These are phyloP conservation scores for Thuja plicata DNA, from an alignment of 83 land plant species.

Conservation along the genomic window DNA sequence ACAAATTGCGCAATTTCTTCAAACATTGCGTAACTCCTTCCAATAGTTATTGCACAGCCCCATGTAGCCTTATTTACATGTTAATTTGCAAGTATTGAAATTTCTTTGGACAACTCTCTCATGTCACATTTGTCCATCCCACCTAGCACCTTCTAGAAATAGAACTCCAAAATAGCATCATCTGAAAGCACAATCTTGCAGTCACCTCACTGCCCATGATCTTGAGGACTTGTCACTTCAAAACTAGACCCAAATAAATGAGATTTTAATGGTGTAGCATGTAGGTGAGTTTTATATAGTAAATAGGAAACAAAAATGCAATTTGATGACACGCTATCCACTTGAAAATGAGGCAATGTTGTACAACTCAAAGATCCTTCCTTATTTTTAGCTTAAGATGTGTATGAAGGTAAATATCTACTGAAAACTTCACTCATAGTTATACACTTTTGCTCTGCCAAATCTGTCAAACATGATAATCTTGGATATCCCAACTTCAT, in stretches of 20 bases:
- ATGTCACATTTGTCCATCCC: too few relatives aligned
- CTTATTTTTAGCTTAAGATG: background rate
- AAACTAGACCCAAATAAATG: background rate
- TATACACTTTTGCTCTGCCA: background rate
- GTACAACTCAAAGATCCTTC: background rate
- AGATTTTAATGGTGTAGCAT: background rate
- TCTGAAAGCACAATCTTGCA: background rate
- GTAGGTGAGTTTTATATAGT: background rate
- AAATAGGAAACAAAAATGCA: background rate
- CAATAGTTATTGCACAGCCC: too few relatives aligned
- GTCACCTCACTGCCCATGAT: background rate
- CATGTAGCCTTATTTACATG: too few relatives aligned
- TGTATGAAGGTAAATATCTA: background rate
- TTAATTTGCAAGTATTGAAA: too few relatives aligned
- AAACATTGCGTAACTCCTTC: too few relatives aligned
- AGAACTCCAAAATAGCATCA: background rate
- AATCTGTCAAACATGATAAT: background rate
- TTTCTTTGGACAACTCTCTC: too few relatives aligned
- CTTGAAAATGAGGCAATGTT: background rate
- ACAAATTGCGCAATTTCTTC: too few relatives aligned
- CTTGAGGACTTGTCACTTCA: background rate
- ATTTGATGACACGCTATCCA: background rate
- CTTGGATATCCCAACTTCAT: background rate
- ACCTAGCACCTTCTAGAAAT: background rate
- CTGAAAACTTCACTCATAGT: background rate